Evolutionary conservation across 2,329 filamentous ascomycete genomes (phyloP), one percentile per base, ranked within the genome.

Genomic region (Fusarium sp.): DNA sequence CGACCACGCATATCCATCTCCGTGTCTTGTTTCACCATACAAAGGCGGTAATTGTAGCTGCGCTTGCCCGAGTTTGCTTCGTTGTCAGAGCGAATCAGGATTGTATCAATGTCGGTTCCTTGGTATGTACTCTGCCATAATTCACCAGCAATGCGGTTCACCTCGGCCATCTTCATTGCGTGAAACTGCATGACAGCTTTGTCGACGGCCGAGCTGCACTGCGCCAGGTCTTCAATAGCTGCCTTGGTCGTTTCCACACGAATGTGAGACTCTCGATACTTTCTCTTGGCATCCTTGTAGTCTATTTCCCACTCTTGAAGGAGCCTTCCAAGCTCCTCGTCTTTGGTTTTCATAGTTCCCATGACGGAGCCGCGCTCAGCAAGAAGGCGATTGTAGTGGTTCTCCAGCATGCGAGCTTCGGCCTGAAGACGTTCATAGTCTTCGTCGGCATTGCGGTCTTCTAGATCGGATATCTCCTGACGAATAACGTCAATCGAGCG

Each of bases 1-100:
- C 95, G 91, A 2, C 95, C 96, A 62, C 95, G 92, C 95, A 99
- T 99, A 79, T 99, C 95, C 93, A 99, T 97, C 77, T 99, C 95
- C 1, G 91, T 92, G 72, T 96, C 93, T 74, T 94, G 90, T 80
- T 99, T 99, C 69, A 97, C 88, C 95, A 99, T 99, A 77, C 92
- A 93, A 6, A 99, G 90, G 42, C 95, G 91, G 81, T 99, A 99
- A 78, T 99, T 98, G 84, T 98, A 98, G 61, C 84, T 91, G 70
- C 92, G 88, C 71, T 92, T 93, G 48, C 87, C 89, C 53, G 87
- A 77, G 36, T 82, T 82, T 42, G 85, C 87, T 74, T 98, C 95
- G 69, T 88, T 90, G 76, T 98, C 94, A 15, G 93, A 97, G 36
- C 91, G 90, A 78, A 99, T 98, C 72, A 96, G 85, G 73, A 99